These are phyloP conservation scores for Tephrocybe sp. DNA, from an alignment of 768 basidiomycete species.

Conservation along the genomic window DNA sequence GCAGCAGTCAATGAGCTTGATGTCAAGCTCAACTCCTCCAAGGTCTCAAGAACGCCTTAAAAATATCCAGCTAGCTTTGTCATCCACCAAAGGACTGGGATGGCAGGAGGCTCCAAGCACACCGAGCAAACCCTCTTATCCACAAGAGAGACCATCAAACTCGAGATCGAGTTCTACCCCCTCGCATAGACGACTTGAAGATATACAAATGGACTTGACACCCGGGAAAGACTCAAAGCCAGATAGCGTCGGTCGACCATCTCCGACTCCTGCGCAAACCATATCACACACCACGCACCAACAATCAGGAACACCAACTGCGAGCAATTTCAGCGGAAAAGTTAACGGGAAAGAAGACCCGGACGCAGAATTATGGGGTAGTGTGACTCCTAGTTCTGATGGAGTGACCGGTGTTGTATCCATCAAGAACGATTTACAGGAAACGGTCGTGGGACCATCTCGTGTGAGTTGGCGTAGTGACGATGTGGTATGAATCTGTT, in stretches of 20 bases:
- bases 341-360: background rate
- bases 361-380: constrained; percentile 10
- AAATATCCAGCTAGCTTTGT: constrained; percentile 1
- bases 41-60: constrained; percentile 5
- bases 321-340: background rate
- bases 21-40: background rate
- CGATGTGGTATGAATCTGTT: constrained; percentile 10
- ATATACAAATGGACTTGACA: constrained; percentile 1
- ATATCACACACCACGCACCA: background rate
- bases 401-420: constrained; percentile 1
- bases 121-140: background rate
- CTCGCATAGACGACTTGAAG: background rate
- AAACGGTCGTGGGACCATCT: background rate
- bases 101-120: too few species aligned
- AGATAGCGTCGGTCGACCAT: background rate
- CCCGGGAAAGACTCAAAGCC: background rate
- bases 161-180: background rate
- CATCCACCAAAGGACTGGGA: background rate
- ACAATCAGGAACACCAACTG: background rate
- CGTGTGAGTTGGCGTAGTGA: constrained; percentile 1
- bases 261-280: constrained; percentile 1
- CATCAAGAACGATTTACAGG: background rate
- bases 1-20: background rate
- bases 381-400: constrained; percentile 2
- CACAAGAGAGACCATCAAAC: background rate